Evolutionary conservation across 495 filamentous ascomycete species (phyloP).

Genomic region (Trichoderma erinaceum): DNA sequence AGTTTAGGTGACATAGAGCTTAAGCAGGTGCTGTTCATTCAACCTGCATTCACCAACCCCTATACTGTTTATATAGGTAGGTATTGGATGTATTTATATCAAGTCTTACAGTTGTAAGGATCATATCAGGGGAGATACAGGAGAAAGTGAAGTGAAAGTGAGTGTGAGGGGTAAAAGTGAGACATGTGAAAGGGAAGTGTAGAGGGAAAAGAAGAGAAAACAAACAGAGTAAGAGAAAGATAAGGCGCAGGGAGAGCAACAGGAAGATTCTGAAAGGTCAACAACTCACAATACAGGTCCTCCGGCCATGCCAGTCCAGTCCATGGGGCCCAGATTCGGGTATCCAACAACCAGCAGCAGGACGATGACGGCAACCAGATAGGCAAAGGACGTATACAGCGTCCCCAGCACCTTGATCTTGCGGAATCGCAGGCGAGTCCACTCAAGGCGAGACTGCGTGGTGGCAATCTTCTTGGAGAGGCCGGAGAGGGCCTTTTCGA

Average conservation of each 20-base stretch:
- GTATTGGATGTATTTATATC: too few relatives aligned
- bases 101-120: too few relatives aligned
- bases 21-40: too few relatives aligned
- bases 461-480: slow-evolving; percentile 75
- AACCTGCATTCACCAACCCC: too few relatives aligned
- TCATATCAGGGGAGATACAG: too few relatives aligned
- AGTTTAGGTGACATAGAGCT: too few relatives aligned
- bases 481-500: slow-evolving; percentile 80
- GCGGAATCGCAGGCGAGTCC: slow-evolving; percentile 60
- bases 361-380: slow-evolving; percentile 76
- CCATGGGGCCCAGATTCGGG: slow-evolving; percentile 64
- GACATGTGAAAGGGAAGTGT: too few relatives aligned
- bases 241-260: not conserved
- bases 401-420: slow-evolving; percentile 82
- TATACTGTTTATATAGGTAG: too few relatives aligned
- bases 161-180: too few relatives aligned
- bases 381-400: slow-evolving; percentile 82
- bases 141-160: too few relatives aligned
- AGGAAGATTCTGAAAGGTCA: not conserved
- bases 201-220: not conserved
- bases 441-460: slow-evolving; percentile 63
- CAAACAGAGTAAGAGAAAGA: too few relatives aligned
- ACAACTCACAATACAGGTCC: slow-evolving; percentile 67
- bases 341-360: slow-evolving; percentile 79
- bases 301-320: slow-evolving; percentile 70